Percentiles rank a stretch among this genome's conserved stretches.
phyloP scores from a whole-genome alignment of 306 rosid species.

The Chamaecrista fasciculata region DNA sequence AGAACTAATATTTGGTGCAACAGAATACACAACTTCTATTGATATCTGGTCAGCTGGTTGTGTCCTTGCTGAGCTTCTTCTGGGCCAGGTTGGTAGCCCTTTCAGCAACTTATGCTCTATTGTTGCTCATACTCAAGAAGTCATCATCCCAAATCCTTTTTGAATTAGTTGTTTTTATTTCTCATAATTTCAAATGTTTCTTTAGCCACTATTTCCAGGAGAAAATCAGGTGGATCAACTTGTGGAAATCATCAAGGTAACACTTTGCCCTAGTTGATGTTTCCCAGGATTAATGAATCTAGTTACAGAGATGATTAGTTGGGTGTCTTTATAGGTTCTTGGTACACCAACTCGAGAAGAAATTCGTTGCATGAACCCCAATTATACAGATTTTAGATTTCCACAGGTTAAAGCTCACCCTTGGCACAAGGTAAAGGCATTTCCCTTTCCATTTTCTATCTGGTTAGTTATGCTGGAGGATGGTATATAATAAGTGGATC shows the following conservation, averaged over 20 bases:
- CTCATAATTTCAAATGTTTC: constrained; percentile 39
- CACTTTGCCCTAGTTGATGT: constrained; percentile 32
- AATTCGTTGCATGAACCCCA: constrained; percentile 95
- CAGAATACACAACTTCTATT: constrained; percentile 82
- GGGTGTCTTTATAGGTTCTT: constrained; percentile 65
- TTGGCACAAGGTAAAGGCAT: constrained; percentile 84
- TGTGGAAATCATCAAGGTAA: constrained; percentile 93
- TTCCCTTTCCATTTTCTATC: background rate
- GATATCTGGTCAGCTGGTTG: constrained; percentile 99
- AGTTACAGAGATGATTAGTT: constrained; percentile 17
- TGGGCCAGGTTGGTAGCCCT: constrained; percentile 69
- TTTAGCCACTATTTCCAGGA: constrained; percentile 92
- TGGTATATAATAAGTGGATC: background rate
- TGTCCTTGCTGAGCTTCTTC: constrained; percentile 95
- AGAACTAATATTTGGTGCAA: constrained; percentile 97
- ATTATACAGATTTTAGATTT: constrained; percentile 87
- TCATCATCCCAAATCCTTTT: background rate
- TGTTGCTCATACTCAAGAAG: constrained; percentile 22
- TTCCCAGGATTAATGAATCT: constrained; percentile 12
- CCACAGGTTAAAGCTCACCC: constrained; percentile 98
- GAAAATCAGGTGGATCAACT: constrained; percentile 95
- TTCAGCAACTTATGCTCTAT: constrained; percentile 12
- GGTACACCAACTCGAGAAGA: constrained; percentile 99
- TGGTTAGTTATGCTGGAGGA: background rate
- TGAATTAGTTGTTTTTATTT: constrained; percentile 16